Base-by-base conservation (phyloP, 1,284 basidiomycete genomes). In the Ganoderma meredithae region DNA sequence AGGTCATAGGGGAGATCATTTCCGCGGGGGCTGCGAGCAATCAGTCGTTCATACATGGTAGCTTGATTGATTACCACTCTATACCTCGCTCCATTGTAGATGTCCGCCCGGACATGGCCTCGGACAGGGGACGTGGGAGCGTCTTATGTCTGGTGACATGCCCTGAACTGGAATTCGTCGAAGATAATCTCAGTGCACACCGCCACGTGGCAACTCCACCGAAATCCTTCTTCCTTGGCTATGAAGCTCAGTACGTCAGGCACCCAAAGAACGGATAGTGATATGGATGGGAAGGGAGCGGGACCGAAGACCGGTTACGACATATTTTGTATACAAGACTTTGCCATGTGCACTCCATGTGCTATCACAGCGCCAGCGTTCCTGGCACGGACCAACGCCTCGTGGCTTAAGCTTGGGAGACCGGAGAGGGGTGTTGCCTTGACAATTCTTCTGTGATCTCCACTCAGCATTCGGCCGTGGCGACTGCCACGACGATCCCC, bases 401-500 rank as follows among this genome's bases (percentile, higher is more conserved):
- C 58, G 58, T 60, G 58, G 58, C 62, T n/a, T 55, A 43, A 63
- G 64, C 61, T 64, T 60, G 53, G 66, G 56, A 47, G 63, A 62
- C 22, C n/a, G 60, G 61, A 22, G 39, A 41, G 49, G 41, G 62
- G 63, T 52, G 69, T 71, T 52, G 60, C 68, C 68, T 69, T 69
- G 70, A 67, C 68, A 61, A 62, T 64, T 49, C 40, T 31, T 43
- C 52, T 13, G 5, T 60, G n/a, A 55, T 62, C 53, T 62, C 40
- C 69, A 63, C 60, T 47, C 41, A 41, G 39, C 44, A 19, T 36
- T 58, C 41, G 7, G 39, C 8, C 63, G 40, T 56, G 67, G 49
- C 39, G 62, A 63, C 44, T 60, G 58, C 39, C 13, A 61, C 68
- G 70, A 69, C 66, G 68, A 69, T 72, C 67, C 63, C 71, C 71